Evolutionary conservation across 164 flowering plant genomes (phyloP).

Genomic region (Sedum album): DNA sequence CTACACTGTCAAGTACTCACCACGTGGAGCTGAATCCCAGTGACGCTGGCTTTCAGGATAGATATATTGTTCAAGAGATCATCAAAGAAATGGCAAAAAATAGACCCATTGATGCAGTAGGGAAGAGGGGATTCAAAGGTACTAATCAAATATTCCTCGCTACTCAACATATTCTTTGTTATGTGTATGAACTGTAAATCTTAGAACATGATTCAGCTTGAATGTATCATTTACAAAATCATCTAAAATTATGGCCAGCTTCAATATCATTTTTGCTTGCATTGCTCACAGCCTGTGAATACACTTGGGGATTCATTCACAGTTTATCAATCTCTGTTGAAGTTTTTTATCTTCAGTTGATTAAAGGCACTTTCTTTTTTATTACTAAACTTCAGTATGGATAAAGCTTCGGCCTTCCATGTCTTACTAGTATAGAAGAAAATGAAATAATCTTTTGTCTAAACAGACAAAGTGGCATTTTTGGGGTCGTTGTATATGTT

Average conservation of each 20-base stretch:
- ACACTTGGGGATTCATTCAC: background rate
- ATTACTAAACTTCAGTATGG: background rate
- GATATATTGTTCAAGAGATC: slow-evolving; percentile 92
- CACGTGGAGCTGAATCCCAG: slow-evolving; percentile 90
- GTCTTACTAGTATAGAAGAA: background rate
- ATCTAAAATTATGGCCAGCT: background rate
- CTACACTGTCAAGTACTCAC: slow-evolving; percentile 78
- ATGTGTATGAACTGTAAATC: background rate
- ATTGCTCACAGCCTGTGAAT: background rate
- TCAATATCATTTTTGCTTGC: background rate
- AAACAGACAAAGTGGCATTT: background rate
- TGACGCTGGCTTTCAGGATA: slow-evolving; percentile 96
- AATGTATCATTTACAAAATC: too few relatives aligned
- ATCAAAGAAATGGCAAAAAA: slow-evolving; percentile 97
- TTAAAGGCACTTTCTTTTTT: background rate
- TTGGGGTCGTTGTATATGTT: background rate
- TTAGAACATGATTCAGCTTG: too few relatives aligned
- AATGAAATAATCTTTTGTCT: background rate
- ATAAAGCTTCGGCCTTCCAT: background rate
- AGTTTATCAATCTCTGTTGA: background rate
- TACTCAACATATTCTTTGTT: background rate
- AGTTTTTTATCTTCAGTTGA: background rate
- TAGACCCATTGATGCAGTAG: slow-evolving; percentile 87
- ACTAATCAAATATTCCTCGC: background rate
- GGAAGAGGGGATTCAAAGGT: slow-evolving; percentile 90